Base-by-base conservation (phyloP, 768 basidiomycete genomes). In the Naganishia vishniacii region DNA sequence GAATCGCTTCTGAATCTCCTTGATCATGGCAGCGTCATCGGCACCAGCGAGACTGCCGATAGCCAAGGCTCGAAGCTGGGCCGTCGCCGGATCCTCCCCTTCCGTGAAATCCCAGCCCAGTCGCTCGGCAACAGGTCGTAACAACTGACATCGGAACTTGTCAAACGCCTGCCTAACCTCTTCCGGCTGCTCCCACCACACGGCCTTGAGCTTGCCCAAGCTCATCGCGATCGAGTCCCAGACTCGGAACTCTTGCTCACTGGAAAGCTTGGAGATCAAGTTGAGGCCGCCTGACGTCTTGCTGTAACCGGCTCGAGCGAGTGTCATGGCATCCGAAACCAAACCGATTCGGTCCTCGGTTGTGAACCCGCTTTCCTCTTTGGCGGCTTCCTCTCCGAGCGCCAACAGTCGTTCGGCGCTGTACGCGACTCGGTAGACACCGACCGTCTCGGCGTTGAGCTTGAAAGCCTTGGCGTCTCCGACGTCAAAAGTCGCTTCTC, bases 391-490 rank as follows among this genome's bases (percentile, higher is more conserved):
- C 20, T 80, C 77, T 4, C 88, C 91, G 65, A 97, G 88, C 72
- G 84, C 84, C 26, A 81, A 81, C 15, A 95, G 81, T 49, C 89
- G 83, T 68, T 89, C 87, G 26, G 88, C 83, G 11, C 86, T 82
- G 79, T 99, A 99, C 32, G 88, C 78, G 23, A 93, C 91, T 31
- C 92, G 88, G 77, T 87, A 89, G 69, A 94, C 88, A 65, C 93
- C 91, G 56, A 83, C 83, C 0, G 91, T 92, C 44, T 86, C 86
- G 2, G 87, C 87, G 73, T 98, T 98, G 66, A 98, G 79, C 79
- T 98, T 98, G 82, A 86, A 98, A 9, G 71, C 66, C 75, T 78
- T 84, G 13, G 85, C 88, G 75, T 90, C 86, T 11, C 69, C 65
- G n/a, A 97, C 69, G 20, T 83, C 75, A 69, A 92, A 82, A 20